Conservation (phyloP, 768 basidiomycete genomes). For the Lyophyllum decastes region DNA sequence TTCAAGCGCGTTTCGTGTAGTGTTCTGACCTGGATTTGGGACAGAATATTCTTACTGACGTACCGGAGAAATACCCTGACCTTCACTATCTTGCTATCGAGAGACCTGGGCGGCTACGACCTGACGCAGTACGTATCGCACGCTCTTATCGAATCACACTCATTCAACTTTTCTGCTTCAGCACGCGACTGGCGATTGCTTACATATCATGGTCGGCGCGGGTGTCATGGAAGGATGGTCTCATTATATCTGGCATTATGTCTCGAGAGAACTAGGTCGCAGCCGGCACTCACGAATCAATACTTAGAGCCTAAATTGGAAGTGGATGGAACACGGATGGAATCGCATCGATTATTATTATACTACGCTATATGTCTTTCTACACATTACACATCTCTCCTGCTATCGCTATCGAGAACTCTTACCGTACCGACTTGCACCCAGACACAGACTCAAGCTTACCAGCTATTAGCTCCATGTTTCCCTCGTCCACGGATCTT, state of each 20-base stretch:
- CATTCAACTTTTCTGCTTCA: constrained; percentile 10
- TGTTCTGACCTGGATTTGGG: constrained; percentile 3
- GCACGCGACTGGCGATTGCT: constrained; percentile 46
- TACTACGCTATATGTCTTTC: neutral
- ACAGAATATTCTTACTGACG: constrained; percentile 44
- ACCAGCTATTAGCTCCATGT: no score
- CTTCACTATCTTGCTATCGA: constrained; percentile 64
- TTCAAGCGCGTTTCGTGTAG: neutral
- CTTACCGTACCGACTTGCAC: no score
- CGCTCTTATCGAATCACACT: neutral
- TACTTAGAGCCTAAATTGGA: neutral
- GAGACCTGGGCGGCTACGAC: constrained; percentile 58
- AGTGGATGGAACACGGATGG: neutral
- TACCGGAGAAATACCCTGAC: constrained; percentile 43
- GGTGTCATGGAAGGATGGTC: constrained; percentile 54
- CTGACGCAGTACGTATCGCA: constrained; percentile 56
- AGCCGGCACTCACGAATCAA: constrained; percentile 14
- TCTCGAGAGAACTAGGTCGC: constrained; percentile 28
- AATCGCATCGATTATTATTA: neutral
- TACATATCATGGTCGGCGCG: constrained; percentile 49
- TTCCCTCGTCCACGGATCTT: no score
- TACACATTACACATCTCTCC: neutral
- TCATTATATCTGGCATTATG: constrained; percentile 50
- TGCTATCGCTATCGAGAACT: neutral
- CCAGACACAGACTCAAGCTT: no score